Evolutionary conservation across 1,139 yeast species (phyloP).

Genomic region (Yamadazyma trypodendri): DNA sequence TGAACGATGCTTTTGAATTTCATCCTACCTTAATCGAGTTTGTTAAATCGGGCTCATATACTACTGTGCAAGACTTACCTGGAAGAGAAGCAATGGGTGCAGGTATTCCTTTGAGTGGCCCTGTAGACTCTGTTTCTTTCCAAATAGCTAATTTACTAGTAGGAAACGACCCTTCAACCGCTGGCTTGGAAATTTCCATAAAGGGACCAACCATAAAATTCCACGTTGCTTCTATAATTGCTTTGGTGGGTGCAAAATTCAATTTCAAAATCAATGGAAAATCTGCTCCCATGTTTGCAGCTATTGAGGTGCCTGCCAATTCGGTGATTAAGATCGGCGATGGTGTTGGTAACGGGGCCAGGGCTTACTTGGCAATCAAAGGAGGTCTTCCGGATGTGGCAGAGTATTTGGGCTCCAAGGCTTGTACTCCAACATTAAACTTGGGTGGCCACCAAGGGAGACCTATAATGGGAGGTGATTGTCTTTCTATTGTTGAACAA

Average conservation of each 20-base stretch:
- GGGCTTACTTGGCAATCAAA: conserved; percentile 29
- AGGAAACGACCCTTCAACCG: conserved; percentile 24
- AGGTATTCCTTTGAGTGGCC: conserved; percentile 34
- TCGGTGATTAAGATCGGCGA: conserved; percentile 27
- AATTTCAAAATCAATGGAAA: conserved; percentile 21
- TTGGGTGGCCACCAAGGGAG: conserved; percentile 41
- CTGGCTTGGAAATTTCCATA: conserved; percentile 28
- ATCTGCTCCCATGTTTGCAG: conserved; percentile 26
- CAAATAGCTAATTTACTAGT: conserved; percentile 33
- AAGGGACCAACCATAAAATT: conserved; percentile 31
- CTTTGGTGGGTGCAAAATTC: conserved; percentile 28
- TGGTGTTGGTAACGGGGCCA: conserved; percentile 21
- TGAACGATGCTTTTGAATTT: conserved; percentile 20
- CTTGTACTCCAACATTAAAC: conserved; percentile 31
- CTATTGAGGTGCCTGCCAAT: conserved; percentile 25
- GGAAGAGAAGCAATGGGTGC: conserved; percentile 24
- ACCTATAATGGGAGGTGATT: conserved; percentile 30
- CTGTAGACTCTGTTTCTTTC: conserved; percentile 28
- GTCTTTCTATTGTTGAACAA: conserved; percentile 19
- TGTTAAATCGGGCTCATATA: conserved; percentile 29
- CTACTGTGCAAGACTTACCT: conserved; percentile 34
- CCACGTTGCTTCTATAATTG: conserved; percentile 24
- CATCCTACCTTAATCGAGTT: conserved; percentile 28
- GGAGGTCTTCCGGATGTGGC: conserved; percentile 39
- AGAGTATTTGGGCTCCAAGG: conserved; percentile 30